These are phyloP conservation scores for Leucocoprinus leucothites DNA, from an alignment of 768 basidiomycete genomes.

Conservation along the genomic window DNA sequence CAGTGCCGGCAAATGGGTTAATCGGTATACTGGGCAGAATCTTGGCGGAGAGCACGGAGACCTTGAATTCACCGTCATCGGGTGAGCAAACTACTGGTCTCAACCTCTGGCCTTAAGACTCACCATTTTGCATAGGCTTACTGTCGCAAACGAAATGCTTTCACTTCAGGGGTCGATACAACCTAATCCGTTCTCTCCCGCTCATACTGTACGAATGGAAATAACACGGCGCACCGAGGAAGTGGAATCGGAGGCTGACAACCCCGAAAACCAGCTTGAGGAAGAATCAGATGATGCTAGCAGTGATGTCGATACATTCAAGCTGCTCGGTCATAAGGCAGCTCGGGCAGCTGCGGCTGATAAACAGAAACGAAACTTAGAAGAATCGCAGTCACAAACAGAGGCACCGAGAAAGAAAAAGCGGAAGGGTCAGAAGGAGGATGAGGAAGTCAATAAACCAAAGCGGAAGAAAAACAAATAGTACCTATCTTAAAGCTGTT, in stretches of 20 bases:
- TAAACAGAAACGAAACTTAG: conserved; percentile 11
- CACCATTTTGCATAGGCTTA: conserved; percentile 50
- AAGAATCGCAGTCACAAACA: background rate
- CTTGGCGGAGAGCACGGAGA: conserved; percentile 68
- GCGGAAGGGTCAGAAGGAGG: conserved; percentile 23
- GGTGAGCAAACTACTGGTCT: conserved; percentile 40
- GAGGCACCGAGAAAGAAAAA: conserved; percentile 14
- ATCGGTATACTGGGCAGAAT: conserved; percentile 60
- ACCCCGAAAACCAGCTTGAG: conserved; percentile 13
- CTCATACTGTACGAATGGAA: conserved; percentile 34
- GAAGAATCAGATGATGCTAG: conserved; percentile 17
- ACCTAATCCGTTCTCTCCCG: conserved; percentile 66
- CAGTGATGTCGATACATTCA: conserved; percentile 19
- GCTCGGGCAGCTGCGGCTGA: conserved; percentile 17
- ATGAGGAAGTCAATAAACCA: conserved; percentile 14
- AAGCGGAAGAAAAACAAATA: conserved; percentile 5
- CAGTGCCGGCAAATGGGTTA: conserved; percentile 75
- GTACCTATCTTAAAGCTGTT: no score
- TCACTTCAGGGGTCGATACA: conserved; percentile 85
- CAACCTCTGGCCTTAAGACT: background rate
- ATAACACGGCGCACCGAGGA: conserved; percentile 18
- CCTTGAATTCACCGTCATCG: conserved; percentile 84
- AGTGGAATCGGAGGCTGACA: conserved; percentile 15
- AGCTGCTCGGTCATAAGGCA: conserved; percentile 18
- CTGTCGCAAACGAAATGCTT: conserved; percentile 91